A percentile compares a stretch with the other conserved stretches of the same genome.
These are phyloP conservation scores for Geoglossum cookeanum DNA, from an alignment of 2,329 filamentous ascomycete genomes.

Conservation along the genomic window DNA sequence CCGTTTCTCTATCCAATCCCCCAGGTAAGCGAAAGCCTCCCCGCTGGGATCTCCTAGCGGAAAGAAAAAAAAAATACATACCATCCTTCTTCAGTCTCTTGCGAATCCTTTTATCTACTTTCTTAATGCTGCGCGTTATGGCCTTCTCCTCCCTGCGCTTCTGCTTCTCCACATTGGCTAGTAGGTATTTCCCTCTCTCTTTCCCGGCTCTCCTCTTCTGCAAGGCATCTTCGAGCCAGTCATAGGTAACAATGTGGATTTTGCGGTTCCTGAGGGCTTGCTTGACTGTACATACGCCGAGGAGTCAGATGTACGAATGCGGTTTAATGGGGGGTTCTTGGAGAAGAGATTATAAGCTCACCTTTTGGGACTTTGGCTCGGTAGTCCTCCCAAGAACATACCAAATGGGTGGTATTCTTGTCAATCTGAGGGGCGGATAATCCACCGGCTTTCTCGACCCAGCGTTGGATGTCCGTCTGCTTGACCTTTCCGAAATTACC, in stretches of 20 bases:
- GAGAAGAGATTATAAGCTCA: too few relatives aligned
- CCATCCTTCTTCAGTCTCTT: not conserved
- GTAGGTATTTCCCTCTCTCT: slow-evolving; percentile 10
- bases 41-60: not conserved
- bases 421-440: slow-evolving; percentile 32
- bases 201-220: slow-evolving; percentile 17
- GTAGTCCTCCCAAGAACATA: slow-evolving; percentile 45
- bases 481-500: slow-evolving; percentile 34
- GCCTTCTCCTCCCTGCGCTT: not conserved
- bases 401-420: slow-evolving; percentile 48
- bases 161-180: slow-evolving; percentile 20
- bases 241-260: slow-evolving; percentile 12
- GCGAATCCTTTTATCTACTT: not conserved
- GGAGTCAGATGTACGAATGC: not conserved
- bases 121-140: not conserved
- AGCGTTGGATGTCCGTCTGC: slow-evolving; percentile 39
- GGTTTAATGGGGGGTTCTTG: too few relatives aligned
- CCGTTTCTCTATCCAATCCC: not conserved
- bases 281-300: slow-evolving; percentile 7
- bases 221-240: slow-evolving; percentile 32
- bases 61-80: not conserved
- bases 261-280: slow-evolving; percentile 5
- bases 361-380: slow-evolving; percentile 26
- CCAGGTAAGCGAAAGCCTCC: not conserved
- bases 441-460: slow-evolving; percentile 46